Base-by-base conservation (phyloP, 2,329 filamentous ascomycete species). In the Talaromyces islandicus region DNA sequence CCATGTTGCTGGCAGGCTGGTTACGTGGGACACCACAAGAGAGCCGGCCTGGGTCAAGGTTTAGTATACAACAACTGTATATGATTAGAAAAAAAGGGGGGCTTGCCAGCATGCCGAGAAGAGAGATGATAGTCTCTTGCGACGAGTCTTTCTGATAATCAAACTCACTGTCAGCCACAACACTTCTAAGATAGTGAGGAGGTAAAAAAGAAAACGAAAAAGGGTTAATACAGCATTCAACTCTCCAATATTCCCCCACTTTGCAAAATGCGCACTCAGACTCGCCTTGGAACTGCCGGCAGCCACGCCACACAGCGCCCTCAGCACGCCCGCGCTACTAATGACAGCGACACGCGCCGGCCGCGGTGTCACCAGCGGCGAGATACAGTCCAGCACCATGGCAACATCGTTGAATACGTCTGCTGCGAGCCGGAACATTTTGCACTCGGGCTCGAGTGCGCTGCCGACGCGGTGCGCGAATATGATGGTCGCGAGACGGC, bases 71-170 rank as follows among this genome's bases (percentile, higher is more conserved):
- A n/a, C n/a, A n/a, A n/a, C n/a, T n/a, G n/a, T n/a, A n/a, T n/a
- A n/a, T n/a, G n/a, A n/a, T n/a, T n/a, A n/a, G n/a, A 19, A 38
- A 30, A n/a, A 10, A 51, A 35, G 27, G 24, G 48, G 32, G 73
- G 84, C 55, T 29, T 17, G 25, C 82, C 56, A 96, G 81, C 84
- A 97, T 92, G 2, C 94, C 94, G 35, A 96, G 63, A 27, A 97
- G 80, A 2, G 91, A 93, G 60, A 99, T 90, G 21, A 96, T 86
- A 0, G 93, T 97, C 76, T 97, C 94, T 77, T 97, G 94, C 65
- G 90, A 95, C 12, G 92, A 92, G 72, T 97, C 93, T 83, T 96
- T 88, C 78, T 83, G n/a, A 29, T 19, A 29, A 35, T 56, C 50
- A 57, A 2, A 27, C 25, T 27, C n/a, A 14, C 38, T 21, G 35